These are phyloP conservation scores for Stagonosporopsis rhizophila DNA, from an alignment of 2,329 filamentous ascomycete genomes.

Conservation along the genomic window DNA sequence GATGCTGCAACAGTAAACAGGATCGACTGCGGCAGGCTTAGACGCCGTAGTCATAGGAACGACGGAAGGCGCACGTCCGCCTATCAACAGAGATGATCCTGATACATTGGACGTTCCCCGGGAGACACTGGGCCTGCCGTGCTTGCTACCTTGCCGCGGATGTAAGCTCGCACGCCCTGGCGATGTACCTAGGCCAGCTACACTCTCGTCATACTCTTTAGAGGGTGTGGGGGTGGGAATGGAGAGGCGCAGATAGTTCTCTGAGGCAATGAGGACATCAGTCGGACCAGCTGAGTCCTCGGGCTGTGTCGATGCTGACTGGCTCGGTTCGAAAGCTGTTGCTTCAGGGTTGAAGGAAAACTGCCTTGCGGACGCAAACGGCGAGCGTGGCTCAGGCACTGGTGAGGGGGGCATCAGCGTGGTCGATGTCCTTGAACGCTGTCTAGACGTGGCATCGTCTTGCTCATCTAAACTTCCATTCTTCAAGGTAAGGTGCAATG, in stretches of 20 bases:
- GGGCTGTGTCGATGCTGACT: constrained; percentile 19
- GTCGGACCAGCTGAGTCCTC: constrained; percentile 26
- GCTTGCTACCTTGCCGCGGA: constrained; percentile 19
- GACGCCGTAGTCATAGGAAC: constrained; percentile 14
- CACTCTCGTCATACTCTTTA: constrained; percentile 28
- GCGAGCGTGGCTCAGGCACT: constrained; percentile 30
- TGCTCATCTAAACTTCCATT: constrained; percentile 20
- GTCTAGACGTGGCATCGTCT: constrained; percentile 19
- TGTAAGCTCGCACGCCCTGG: constrained; percentile 26
- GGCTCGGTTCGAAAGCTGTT: constrained; percentile 41
- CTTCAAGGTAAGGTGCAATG: constrained; percentile 36
- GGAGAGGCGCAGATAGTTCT: constrained; percentile 42
- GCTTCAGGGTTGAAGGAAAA: constrained; percentile 50
- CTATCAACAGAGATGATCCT: constrained; percentile 27
- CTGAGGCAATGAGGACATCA: constrained; percentile 28
- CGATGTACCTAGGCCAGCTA: constrained; percentile 27
- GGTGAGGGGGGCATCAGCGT: constrained; percentile 34
- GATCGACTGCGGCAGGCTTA: constrained; percentile 26
- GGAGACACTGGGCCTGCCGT: constrained; percentile 33
- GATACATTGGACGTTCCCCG: constrained; percentile 40
- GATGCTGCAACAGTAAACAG: constrained; percentile 45
- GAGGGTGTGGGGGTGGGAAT: constrained; percentile 34
- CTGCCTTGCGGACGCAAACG: constrained; percentile 34
- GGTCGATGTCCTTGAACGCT: constrained; percentile 34
- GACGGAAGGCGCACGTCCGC: constrained; percentile 18